phyloP scores from a whole-genome alignment of 495 filamentous ascomycete species.

The Patellaria atrata region DNA sequence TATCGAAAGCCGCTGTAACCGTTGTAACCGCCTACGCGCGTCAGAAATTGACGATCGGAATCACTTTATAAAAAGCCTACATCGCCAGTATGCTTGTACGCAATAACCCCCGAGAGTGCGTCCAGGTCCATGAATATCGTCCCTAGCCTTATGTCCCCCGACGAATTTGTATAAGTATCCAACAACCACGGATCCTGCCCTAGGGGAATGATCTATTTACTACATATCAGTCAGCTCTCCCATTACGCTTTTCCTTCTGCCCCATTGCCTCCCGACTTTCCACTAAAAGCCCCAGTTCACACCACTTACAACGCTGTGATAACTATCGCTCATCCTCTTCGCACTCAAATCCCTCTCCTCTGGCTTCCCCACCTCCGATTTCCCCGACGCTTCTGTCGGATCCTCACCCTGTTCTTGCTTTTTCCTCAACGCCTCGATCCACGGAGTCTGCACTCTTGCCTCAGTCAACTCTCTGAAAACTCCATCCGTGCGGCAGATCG shows the following conservation, averaged over 20 bases:
- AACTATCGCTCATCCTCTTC: slow-evolving; percentile 52
- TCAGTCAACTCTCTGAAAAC: slow-evolving; percentile 36
- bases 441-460: slow-evolving; percentile 50
- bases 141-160: slow-evolving; percentile 52
- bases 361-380: slow-evolving; percentile 22
- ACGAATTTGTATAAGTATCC: slow-evolving; percentile 53
- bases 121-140: slow-evolving; percentile 72
- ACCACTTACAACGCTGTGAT: slow-evolving; percentile 42
- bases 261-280: too few species aligned
- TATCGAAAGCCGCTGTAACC: slow-evolving; percentile 69
- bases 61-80: slow-evolving; percentile 62
- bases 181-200: slow-evolving; percentile 57
- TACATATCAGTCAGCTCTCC: slow-evolving; percentile 14
- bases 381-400: slow-evolving; percentile 16
- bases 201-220: slow-evolving; percentile 43
- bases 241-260: too few species aligned
- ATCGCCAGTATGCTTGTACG: slow-evolving; percentile 71
- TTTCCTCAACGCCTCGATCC: slow-evolving; percentile 51
- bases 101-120: slow-evolving; percentile 64
- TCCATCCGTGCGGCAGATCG: slow-evolving; percentile 29
- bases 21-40: slow-evolving; percentile 58
- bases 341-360: slow-evolving; percentile 38
- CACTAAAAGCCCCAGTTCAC: neutral
- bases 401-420: slow-evolving; percentile 32
- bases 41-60: too few species aligned